These are phyloP conservation scores for Exophiala viscosa DNA, from an alignment of 2,329 filamentous ascomycete genomes.

Conservation along the genomic window DNA sequence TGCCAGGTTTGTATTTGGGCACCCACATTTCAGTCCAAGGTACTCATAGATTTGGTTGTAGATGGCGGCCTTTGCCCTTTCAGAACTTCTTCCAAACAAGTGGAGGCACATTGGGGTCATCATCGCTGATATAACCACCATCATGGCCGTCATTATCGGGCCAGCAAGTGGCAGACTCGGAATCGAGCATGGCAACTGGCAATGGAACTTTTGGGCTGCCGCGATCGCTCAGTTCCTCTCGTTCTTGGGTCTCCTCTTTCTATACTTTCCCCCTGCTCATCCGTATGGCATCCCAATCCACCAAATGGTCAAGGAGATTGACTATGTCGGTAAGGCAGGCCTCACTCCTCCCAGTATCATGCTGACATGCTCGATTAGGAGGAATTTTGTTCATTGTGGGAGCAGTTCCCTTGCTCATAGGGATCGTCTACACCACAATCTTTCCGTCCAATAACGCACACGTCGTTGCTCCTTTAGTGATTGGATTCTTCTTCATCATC, in stretches of 20 bases:
- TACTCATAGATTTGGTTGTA: conserved; percentile 28
- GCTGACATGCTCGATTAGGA: neutral
- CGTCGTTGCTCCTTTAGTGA: conserved; percentile 38
- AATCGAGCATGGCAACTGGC: conserved; percentile 38
- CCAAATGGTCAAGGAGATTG: conserved; percentile 37
- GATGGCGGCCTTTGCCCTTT: conserved; percentile 42
- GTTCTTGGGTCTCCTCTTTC: conserved; percentile 42
- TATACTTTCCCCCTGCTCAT: conserved; percentile 41
- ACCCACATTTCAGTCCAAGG: neutral
- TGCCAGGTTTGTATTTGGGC: conserved; percentile 33
- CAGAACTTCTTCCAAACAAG: conserved; percentile 45
- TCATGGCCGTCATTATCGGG: conserved; percentile 45
- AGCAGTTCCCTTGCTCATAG: conserved; percentile 38
- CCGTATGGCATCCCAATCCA: conserved; percentile 37
- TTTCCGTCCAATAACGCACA: conserved; percentile 36
- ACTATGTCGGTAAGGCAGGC: conserved; percentile 35
- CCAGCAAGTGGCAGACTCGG: conserved; percentile 46
- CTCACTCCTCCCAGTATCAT: neutral
- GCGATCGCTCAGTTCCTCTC: conserved; percentile 44
- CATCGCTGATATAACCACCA: conserved; percentile 42
- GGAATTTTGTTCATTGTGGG: conserved; percentile 36
- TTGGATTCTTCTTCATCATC: conserved; percentile 36
- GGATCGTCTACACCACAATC: conserved; percentile 40
- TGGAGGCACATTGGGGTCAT: conserved; percentile 46
- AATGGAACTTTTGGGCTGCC: conserved; percentile 46